Evolutionary conservation across 1,284 basidiomycete genomes (phyloP).

Genomic region (Sanghuangporus baumii): DNA sequence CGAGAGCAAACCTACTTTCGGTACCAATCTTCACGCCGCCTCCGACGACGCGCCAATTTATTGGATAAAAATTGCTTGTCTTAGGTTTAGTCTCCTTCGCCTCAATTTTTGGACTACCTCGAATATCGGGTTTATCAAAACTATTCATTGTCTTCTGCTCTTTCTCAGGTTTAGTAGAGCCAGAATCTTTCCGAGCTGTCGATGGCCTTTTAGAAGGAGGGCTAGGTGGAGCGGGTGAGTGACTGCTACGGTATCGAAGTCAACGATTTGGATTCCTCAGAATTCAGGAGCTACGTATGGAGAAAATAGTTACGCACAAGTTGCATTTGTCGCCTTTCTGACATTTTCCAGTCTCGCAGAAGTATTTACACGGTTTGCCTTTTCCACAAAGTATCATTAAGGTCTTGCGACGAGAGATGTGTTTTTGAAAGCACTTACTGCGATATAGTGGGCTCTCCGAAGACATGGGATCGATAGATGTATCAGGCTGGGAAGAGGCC

Average conservation of each 20-base stretch:
- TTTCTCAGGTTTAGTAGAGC: not conserved
- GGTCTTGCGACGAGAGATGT: not conserved
- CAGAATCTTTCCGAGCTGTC: not conserved
- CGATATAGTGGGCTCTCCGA: constrained; percentile 5
- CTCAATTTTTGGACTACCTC: not conserved
- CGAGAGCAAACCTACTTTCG: not conserved
- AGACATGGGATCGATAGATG: not conserved
- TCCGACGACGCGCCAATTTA: constrained; percentile 15
- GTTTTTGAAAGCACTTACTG: not conserved
- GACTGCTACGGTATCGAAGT: not conserved
- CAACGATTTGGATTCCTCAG: not conserved
- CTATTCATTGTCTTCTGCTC: not conserved
- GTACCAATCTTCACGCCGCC: constrained; percentile 13
- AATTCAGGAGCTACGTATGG: not conserved
- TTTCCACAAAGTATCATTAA: not conserved
- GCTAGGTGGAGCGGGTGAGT: not conserved
- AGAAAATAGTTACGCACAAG: constrained; percentile 43
- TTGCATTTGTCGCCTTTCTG: constrained; percentile 59
- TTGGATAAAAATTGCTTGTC: constrained; percentile 9
- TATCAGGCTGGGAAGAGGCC: not conserved
- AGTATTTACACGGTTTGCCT: constrained; percentile 69
- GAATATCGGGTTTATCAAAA: not conserved
- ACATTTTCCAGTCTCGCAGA: constrained; percentile 40
- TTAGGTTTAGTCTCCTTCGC: not conserved
- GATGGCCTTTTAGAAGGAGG: not conserved